A percentile compares a stretch with the other conserved stretches of the same genome.
These are phyloP conservation scores for Ilyonectria robusta DNA, from an alignment of 2,329 filamentous ascomycete species.

Conservation along the genomic window DNA sequence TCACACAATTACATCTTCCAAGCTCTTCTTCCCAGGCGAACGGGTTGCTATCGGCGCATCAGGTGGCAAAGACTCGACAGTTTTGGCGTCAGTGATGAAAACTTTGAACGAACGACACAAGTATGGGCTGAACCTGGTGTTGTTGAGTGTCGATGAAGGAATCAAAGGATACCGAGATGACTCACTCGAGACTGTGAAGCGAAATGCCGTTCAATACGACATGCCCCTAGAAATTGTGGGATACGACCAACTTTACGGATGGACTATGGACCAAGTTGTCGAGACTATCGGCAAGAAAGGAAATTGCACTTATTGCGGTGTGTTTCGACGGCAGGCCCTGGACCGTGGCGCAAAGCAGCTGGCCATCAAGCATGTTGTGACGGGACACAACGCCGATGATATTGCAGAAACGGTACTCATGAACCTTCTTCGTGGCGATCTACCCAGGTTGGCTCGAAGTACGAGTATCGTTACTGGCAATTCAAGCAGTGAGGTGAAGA, in stretches of 20 bases:
- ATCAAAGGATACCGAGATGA: slow-evolving; percentile 98
- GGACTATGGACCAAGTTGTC: slow-evolving; percentile 99
- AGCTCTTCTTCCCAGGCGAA: slow-evolving; percentile 88
- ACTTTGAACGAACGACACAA: slow-evolving; percentile 91
- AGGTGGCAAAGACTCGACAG: slow-evolving; percentile 97
- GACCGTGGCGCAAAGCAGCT: slow-evolving; percentile 92
- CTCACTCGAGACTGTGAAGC: slow-evolving; percentile 94
- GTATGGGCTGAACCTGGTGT: slow-evolving; percentile 87
- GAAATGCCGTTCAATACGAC: slow-evolving; percentile 90
- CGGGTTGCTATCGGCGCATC: slow-evolving; percentile 94
- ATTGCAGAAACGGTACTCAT: slow-evolving; percentile 98
- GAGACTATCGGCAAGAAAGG: slow-evolving; percentile 97
- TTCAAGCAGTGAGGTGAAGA: slow-evolving; percentile 87
- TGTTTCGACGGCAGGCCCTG: slow-evolving; percentile 93
- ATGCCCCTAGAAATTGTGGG: slow-evolving; percentile 94
- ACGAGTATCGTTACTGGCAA: slow-evolving; percentile 91
- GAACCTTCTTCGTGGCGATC: slow-evolving; percentile 92
- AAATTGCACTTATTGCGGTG: slow-evolving; percentile 98
- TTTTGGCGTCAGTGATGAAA: slow-evolving; percentile 93
- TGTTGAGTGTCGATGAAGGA: slow-evolving; percentile 95
- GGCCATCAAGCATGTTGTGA: slow-evolving; percentile 93
- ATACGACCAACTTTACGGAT: slow-evolving; percentile 94
- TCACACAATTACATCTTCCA: slow-evolving; percentile 86
- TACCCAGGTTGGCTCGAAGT: slow-evolving; percentile 87
- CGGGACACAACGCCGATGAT: slow-evolving; percentile 97